Evolutionary conservation across 129 eudicot genomes (phyloP), one percentile per base, ranked within the genome.

Genomic region (Erigeron canadensis): DNA sequence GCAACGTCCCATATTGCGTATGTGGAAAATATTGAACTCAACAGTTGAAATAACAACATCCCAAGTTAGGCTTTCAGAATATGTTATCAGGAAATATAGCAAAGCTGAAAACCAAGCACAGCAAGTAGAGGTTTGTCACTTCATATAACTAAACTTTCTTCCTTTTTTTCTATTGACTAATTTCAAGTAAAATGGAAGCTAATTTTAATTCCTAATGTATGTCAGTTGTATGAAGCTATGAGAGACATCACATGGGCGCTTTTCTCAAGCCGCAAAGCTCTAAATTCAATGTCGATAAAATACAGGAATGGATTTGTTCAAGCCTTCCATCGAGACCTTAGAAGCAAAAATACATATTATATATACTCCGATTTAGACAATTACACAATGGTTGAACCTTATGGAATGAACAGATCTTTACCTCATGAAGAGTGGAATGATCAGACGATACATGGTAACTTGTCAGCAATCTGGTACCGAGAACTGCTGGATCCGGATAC

Each of bases 251-350:
- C 95, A 4, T 94, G 98, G 98, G 96, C 98, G 6, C 73, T 89
- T 41, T 94, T 94, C 73, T 85, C 93, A 4, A 87, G 98, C 81
- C 96, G 81, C 44, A 94, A 68, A 77, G 95, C 98, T 70, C 91
- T 94, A 41, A 82, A 86, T 54, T 83, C 97, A 23, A 85, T 94
- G 68, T 89, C 98, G 16, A 81, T 94, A 68, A 89, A 86, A 64
- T 94, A 94, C 80, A 84, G 82, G 71, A 94, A 94, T 45, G 98
- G 98, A 7, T 94, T 94, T 66, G 98, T 94, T 66, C 98, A 94
- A 77, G 98, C 96, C 40, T 94, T 94, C 62, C 92, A 94, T 77
- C 86, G 98, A 65, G 94, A 89, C 71, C 90, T 85, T 67, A 79
- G 78, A 68, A 86, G 87, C 77, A 85, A 89, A 69, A 89, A 81